Percentiles rank a stretch among this genome's conserved stretches.
Conservation (phyloP, 1,139 yeast species). For the Saccharomyces hybrid region DNA sequence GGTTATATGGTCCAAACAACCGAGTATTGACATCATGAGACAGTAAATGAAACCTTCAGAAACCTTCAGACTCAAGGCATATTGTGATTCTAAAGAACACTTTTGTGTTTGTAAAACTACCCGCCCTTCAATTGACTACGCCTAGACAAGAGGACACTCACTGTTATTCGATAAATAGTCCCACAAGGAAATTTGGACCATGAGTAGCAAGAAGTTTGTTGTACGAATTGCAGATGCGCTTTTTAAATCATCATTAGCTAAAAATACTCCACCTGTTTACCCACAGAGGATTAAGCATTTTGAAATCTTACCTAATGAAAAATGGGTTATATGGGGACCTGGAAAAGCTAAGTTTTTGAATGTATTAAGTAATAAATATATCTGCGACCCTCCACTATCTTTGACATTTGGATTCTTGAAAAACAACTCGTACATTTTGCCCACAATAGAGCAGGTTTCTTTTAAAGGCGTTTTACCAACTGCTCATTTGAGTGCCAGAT, state of each 20-base stretch:
- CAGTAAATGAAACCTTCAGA: neutral
- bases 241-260: constrained; percentile 24
- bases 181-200: neutral
- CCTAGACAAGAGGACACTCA: too few relatives aligned
- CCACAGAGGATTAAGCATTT: constrained; percentile 26
- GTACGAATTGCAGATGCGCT: constrained; percentile 22
- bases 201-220: constrained; percentile 5
- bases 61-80: too few relatives aligned
- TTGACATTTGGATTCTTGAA: constrained; percentile 12
- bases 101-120: too few relatives aligned
- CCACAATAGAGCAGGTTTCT: constrained; percentile 38
- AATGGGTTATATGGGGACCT: constrained; percentile 32
- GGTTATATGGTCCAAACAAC: neutral
- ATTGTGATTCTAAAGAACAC: too few relatives aligned
- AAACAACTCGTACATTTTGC: constrained; percentile 13
- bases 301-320: constrained; percentile 24
- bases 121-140: too few relatives aligned
- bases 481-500: constrained; percentile 81
- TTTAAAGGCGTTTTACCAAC: constrained; percentile 61
- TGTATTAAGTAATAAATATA: constrained; percentile 22
- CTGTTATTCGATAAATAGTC: neutral
- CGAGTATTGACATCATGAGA: neutral
- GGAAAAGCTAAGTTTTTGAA: constrained; percentile 25
- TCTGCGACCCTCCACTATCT: constrained; percentile 25
- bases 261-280: constrained; percentile 20